These are phyloP conservation scores for Flaveria sonorensis DNA, from an alignment of 129 eudicot species.

Conservation along the genomic window DNA sequence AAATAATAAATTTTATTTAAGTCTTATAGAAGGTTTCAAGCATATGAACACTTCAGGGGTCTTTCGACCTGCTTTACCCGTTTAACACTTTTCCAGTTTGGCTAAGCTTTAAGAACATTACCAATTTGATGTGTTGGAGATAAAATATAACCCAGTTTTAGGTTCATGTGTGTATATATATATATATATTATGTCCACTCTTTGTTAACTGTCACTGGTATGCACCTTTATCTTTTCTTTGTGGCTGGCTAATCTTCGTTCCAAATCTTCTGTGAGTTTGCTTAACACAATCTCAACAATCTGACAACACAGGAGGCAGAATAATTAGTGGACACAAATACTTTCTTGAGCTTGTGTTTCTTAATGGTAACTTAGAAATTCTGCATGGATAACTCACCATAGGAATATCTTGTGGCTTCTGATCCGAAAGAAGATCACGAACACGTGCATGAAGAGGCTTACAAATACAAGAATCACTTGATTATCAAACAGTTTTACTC, in stretches of 20 bases:
- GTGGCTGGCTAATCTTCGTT: conserved; percentile 51
- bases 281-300: conserved; percentile 63
- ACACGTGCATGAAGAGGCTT: conserved; percentile 56
- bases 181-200: neutral
- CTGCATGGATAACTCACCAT: conserved; percentile 45
- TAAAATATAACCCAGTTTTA: neutral
- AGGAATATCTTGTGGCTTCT: conserved; percentile 75
- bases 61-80: neutral
- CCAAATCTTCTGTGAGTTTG: conserved; percentile 66
- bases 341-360: conserved; percentile 14
- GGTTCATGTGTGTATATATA: too few relatives aligned
- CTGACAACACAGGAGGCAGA: conserved; percentile 36
- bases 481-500: conserved; percentile 22
- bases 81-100: neutral
- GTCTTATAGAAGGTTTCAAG: neutral
- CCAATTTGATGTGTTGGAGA: neutral
- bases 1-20: neutral
- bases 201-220: neutral
- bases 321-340: neutral
- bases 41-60: neutral
- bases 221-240: conserved; percentile 47
- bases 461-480: conserved; percentile 24
- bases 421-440: conserved; percentile 62
- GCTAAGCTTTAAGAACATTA: neutral
- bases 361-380: neutral